phyloP scores from a whole-genome alignment of 306 rosid species.

The Inga leiocalycina region DNA sequence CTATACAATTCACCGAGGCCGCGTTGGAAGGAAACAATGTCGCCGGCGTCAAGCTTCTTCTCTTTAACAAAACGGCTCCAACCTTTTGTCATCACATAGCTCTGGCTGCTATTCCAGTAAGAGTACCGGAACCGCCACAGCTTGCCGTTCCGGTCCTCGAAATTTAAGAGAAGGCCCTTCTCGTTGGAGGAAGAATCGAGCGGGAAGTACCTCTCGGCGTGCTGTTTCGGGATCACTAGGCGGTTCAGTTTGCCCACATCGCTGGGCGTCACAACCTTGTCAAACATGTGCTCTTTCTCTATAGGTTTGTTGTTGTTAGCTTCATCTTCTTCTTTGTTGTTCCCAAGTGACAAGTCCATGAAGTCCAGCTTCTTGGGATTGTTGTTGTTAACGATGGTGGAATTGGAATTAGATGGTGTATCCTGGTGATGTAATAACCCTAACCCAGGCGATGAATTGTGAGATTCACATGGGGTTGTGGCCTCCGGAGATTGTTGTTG shows the following conservation, averaged over 20 bases:
- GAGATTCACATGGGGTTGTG: slow-evolving; percentile 20
- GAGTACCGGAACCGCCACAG: slow-evolving; percentile 85
- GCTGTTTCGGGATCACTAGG: slow-evolving; percentile 79
- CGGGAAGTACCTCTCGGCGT: slow-evolving; percentile 83
- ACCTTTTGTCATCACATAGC: slow-evolving; percentile 91
- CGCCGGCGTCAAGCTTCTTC: slow-evolving; percentile 85
- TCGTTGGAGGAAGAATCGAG: slow-evolving; percentile 69
- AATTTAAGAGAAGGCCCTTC: slow-evolving; percentile 73
- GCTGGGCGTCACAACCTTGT: slow-evolving; percentile 85
- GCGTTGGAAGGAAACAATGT: slow-evolving; percentile 76
- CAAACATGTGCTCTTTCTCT: slow-evolving; percentile 86
- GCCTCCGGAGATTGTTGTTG: neutral
- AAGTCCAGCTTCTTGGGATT: slow-evolving; percentile 22
- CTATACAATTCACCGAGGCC: slow-evolving; percentile 56
- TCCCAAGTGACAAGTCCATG: slow-evolving; percentile 48
- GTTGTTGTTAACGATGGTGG: neutral
- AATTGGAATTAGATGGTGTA: slow-evolving; percentile 24
- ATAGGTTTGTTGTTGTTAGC: slow-evolving; percentile 21
- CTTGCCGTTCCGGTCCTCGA: slow-evolving; percentile 71
- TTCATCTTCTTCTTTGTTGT: slow-evolving; percentile 11
- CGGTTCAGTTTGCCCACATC: slow-evolving; percentile 90
- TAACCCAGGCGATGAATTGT: slow-evolving; percentile 31
- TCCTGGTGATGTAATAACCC: slow-evolving; percentile 49
- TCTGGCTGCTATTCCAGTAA: slow-evolving; percentile 91
- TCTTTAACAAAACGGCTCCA: slow-evolving; percentile 96